These are phyloP conservation scores for Chrysoporthe puriensis DNA, from an alignment of 2,329 filamentous ascomycete species.

Conservation along the genomic window DNA sequence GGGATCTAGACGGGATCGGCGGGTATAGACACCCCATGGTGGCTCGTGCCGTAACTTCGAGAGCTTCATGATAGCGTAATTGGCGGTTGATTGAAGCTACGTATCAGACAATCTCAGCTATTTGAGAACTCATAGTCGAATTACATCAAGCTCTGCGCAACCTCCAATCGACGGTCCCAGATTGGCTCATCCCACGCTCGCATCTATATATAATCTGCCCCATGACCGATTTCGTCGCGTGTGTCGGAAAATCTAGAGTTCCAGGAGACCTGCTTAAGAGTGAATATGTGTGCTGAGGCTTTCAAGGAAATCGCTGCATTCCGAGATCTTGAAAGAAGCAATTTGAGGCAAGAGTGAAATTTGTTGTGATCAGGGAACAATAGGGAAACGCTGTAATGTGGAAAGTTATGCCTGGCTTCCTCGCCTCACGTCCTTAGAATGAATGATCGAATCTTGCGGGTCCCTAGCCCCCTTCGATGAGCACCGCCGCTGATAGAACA, in stretches of 20 bases:
- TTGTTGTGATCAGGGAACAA: neutral
- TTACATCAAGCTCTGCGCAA: constrained; percentile 3
- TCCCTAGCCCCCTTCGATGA: constrained; percentile 5
- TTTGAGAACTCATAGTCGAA: neutral
- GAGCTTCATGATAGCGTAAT: constrained; percentile 11
- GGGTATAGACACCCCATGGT: neutral
- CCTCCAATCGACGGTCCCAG: neutral
- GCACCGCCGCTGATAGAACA: constrained; percentile 21
- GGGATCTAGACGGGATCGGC: neutral
- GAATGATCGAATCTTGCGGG: neutral
- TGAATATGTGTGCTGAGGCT: neutral
- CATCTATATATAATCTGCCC: no score
- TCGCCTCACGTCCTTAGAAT: neutral
- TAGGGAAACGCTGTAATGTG: neutral
- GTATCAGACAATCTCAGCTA: constrained; percentile 1
- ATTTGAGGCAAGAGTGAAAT: neutral
- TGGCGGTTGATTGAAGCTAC: constrained; percentile 14
- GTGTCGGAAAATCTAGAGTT: neutral
- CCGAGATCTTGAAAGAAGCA: neutral
- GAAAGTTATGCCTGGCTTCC: neutral
- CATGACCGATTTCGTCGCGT: neutral
- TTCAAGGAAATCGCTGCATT: neutral
- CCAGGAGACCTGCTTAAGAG: neutral
- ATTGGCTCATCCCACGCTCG: neutral
- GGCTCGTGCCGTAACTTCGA: neutral